Base-by-base conservation (phyloP, 2,329 filamentous ascomycete genomes). In the Colletotrichum echinochloae region DNA sequence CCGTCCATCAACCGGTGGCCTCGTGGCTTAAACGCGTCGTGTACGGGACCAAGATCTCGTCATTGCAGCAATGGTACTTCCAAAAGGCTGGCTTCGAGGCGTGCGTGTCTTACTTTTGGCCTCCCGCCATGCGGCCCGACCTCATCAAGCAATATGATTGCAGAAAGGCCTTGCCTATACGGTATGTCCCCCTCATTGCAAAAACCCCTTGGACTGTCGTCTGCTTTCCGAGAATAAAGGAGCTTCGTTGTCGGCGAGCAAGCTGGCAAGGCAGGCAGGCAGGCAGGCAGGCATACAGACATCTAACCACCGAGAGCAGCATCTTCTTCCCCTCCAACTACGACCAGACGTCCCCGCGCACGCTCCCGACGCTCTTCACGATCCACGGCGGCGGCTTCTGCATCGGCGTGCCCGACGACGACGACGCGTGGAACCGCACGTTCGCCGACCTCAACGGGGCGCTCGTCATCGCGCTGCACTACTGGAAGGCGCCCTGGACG, bases 381-480 rank as follows among this genome's bases (percentile, higher is more conserved):
- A 81, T 87, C 73, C 87, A 89, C 73, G 86, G 86, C 64, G 85
- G 86, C 68, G 85, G 85, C 48, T 87, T 85, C 74, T 78, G 79
- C 35, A 35, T 88, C 52, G 81, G 83, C 75, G 74, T 80, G 26
- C 81, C 85, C 0, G 68, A 77, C 57, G 76, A 83, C 52, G 84
- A 86, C 73, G 84, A 87, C 75, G 73, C 74, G n/a, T 85, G 85
- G 79, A 86, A 84, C 76, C 76, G 76, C 48, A 72, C 74, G 65
- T 85, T 86, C 72, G 79, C 84, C 30, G 77, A 81, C 60, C 72
- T 75, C 1, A 79, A 83, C 62, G 74, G 75, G 61, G 78, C 83
- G 67, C 76, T 87, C 11, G 84, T 87, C 18, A 74, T 87, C 20
- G 81, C 80, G 20, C 79, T 88, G 39, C 80, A 85, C 73, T 88